These are phyloP conservation scores for Telfairia occidentalis DNA, from an alignment of 331 rosid genomes.

Conservation along the genomic window DNA sequence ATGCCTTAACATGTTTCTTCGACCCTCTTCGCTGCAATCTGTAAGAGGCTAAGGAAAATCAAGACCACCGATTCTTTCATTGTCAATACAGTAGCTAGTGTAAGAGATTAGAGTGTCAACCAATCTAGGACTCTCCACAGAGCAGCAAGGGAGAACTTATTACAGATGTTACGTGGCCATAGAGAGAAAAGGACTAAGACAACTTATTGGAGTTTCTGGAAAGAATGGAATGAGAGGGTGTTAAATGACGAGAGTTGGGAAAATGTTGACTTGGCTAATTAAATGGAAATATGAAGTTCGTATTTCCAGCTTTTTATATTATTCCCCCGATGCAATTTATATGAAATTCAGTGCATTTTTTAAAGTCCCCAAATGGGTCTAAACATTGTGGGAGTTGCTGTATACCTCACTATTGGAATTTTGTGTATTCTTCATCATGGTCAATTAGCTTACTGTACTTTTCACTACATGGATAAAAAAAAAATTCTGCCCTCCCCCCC, in stretches of 20 bases:
- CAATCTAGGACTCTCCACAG: not conserved
- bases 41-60: not conserved
- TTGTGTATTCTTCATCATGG: not conserved
- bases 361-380: not conserved
- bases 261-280: not conserved
- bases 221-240: not conserved
- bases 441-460: not conserved
- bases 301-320: not conserved
- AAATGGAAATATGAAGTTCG: not conserved
- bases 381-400: not conserved
- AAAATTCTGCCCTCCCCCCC: not conserved
- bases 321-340: not conserved
- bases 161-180: not conserved
- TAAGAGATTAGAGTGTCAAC: not conserved
- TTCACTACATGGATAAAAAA: not conserved
- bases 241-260: not conserved
- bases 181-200: not conserved
- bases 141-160: not conserved
- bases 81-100: not conserved
- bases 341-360: not conserved
- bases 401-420: not conserved
- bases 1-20: not conserved
- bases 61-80: not conserved
- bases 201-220: not conserved
- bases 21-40: not conserved